A percentile compares a stretch with the other conserved stretches of the same genome.
Conservation (phyloP, 345 rosid species). For the Populus tremula region DNA sequence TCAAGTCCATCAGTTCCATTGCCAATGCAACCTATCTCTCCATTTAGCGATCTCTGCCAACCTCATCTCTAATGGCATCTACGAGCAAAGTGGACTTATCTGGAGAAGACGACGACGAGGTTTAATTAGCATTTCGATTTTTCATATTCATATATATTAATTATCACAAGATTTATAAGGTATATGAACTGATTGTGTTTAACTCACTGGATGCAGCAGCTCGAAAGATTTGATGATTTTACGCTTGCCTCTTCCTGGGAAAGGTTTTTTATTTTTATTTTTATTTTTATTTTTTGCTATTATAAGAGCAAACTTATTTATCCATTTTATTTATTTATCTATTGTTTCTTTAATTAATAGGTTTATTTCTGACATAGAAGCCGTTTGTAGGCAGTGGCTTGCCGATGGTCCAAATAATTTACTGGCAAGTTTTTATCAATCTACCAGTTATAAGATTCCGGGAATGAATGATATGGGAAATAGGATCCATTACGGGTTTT, state of each 20-base stretch:
- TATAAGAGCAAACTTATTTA: not conserved
- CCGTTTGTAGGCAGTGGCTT: slow-evolving; percentile 86
- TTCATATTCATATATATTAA: not conserved
- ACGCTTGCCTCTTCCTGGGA: slow-evolving; percentile 99
- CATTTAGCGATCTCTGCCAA: not conserved
- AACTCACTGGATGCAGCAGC: slow-evolving; percentile 44
- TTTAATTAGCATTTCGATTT: slow-evolving; percentile 38
- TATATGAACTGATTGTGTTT: slow-evolving; percentile 1
- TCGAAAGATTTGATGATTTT: slow-evolving; percentile 88
- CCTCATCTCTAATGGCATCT: slow-evolving; percentile 54
- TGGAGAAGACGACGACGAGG: slow-evolving; percentile 51
- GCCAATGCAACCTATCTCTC: not conserved
- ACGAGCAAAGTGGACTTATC: slow-evolving; percentile 40
- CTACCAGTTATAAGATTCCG: not conserved
- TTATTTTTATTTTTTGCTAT: not conserved
- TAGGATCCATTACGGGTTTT: slow-evolving; percentile 11
- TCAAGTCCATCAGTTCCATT: too few species aligned
- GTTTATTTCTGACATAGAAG: slow-evolving; percentile 94
- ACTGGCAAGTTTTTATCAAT: slow-evolving; percentile 41
- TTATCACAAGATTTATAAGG: not conserved
- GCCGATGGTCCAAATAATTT: slow-evolving; percentile 85
- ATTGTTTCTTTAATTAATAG: slow-evolving; percentile 30
- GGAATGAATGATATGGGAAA: not conserved
- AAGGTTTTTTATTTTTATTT: slow-evolving; percentile 38
- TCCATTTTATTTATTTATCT: not conserved